Conservation (phyloP, 2,329 filamentous ascomycete species). For the Sclerotinia glacialis region DNA sequence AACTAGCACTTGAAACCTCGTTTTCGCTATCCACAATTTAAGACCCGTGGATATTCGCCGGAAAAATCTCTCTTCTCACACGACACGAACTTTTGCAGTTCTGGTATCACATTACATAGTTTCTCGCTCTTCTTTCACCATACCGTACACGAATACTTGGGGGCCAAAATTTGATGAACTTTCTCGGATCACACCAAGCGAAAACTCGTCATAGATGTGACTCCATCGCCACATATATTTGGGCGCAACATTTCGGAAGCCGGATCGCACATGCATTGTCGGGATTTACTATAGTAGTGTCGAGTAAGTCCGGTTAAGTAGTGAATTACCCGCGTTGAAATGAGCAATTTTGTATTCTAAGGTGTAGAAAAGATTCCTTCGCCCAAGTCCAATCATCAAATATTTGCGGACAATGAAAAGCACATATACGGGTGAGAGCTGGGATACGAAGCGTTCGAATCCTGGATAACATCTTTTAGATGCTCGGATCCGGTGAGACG, state of each 20-base stretch:
- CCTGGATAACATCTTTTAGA: not conserved
- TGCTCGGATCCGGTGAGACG: not conserved
- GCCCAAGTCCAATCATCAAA: not conserved
- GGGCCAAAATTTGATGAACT: not conserved
- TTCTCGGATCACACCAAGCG: not conserved
- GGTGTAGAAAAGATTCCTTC: not conserved
- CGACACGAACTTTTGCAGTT: not conserved
- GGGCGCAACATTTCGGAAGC: not conserved
- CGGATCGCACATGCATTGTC: conserved; percentile 6
- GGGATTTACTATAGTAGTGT: not conserved
- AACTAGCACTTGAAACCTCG: not conserved
- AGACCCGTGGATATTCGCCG: not conserved
- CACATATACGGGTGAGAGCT: not conserved
- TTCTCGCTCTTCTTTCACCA: not conserved
- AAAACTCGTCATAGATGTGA: conserved; percentile 1
- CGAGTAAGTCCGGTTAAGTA: not conserved
- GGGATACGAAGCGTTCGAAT: not conserved
- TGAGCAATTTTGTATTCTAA: not conserved
- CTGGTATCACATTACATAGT: not conserved
- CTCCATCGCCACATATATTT: not conserved
- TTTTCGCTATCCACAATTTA: not conserved
- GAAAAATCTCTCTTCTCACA: not conserved
- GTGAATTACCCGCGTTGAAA: not conserved
- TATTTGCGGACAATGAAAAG: not conserved
- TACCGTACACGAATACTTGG: not conserved